phyloP scores from a whole-genome alignment of 495 filamentous ascomycete genomes.

The Paragyromitra xinjiangensis region DNA sequence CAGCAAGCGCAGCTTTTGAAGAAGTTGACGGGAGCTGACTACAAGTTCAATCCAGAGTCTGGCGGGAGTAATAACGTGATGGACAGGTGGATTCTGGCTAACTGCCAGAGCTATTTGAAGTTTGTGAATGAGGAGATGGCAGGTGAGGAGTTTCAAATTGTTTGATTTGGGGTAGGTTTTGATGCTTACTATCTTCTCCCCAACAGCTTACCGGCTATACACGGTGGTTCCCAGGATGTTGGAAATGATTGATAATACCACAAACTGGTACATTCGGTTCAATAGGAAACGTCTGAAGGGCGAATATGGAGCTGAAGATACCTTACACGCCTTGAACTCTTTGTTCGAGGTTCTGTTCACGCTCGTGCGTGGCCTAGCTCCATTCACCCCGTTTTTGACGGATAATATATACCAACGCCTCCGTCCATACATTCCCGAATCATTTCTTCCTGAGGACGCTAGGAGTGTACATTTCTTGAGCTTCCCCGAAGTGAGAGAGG shows the following conservation, averaged over 20 bases:
- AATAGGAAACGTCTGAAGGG: conserved; percentile 96
- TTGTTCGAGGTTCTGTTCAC: conserved; percentile 97
- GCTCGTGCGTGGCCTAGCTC: conserved; percentile 83
- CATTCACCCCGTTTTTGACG: conserved; percentile 94
- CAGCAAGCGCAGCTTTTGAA: conserved; percentile 93
- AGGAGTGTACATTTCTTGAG: conserved; percentile 91
- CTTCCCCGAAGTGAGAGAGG: conserved; percentile 86
- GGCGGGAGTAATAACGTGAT: conserved; percentile 87
- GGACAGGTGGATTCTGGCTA: conserved; percentile 95
- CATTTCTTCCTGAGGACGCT: conserved; percentile 70
- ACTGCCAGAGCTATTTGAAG: conserved; percentile 87
- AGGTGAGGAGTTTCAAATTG: conserved; percentile 61
- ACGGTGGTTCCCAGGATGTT: conserved; percentile 93
- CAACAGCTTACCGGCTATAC: conserved; percentile 78
- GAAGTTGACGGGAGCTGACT: conserved; percentile 83
- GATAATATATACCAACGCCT: conserved; percentile 92
- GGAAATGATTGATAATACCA: conserved; percentile 89
- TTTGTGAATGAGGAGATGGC: conserved; percentile 97
- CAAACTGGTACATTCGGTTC: conserved; percentile 99
- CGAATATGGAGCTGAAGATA: conserved; percentile 87
- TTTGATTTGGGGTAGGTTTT: neutral
- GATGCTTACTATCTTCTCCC: conserved; percentile 7
- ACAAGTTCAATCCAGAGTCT: conserved; percentile 80
- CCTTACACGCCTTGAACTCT: conserved; percentile 88
- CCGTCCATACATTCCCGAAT: conserved; percentile 77